phyloP scores from a whole-genome alignment of 345 rosid species.

The Viola odorata region DNA sequence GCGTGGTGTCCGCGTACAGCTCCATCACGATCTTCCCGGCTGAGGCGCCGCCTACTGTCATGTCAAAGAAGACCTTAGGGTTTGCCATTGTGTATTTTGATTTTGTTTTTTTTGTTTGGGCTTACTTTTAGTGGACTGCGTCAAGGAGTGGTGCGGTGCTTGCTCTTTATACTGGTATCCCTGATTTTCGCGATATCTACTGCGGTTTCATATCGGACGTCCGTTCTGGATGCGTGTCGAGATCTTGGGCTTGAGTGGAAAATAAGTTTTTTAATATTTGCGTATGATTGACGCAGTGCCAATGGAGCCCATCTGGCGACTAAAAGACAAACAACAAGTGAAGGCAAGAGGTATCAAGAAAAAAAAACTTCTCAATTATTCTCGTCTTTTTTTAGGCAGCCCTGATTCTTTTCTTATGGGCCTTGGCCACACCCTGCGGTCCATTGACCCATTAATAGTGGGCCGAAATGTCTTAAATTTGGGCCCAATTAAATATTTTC shows the following conservation, averaged over 20 bases:
- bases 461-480: too few relatives aligned
- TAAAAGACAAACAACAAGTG: neutral
- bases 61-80: conserved; percentile 23
- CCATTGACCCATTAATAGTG: too few relatives aligned
- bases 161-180: neutral
- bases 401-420: too few relatives aligned
- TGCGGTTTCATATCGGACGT: neutral
- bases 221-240: neutral
- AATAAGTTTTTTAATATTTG: neutral
- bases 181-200: neutral
- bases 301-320: neutral
- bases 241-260: neutral
- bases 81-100: conserved; percentile 5
- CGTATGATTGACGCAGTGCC: neutral
- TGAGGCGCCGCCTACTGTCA: conserved; percentile 11
- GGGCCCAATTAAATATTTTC: too few relatives aligned
- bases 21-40: conserved; percentile 21
- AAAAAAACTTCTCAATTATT: too few relatives aligned
- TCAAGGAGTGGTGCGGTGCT: neutral
- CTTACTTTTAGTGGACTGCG: neutral
- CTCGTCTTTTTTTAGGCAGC: too few relatives aligned
- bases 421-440: too few relatives aligned
- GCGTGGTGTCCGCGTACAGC: conserved; percentile 24
- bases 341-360: too few relatives aligned
- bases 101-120: neutral